These are phyloP conservation scores for Aspergillus uvarum DNA, from an alignment of 2,329 filamentous ascomycete species.

Conservation along the genomic window DNA sequence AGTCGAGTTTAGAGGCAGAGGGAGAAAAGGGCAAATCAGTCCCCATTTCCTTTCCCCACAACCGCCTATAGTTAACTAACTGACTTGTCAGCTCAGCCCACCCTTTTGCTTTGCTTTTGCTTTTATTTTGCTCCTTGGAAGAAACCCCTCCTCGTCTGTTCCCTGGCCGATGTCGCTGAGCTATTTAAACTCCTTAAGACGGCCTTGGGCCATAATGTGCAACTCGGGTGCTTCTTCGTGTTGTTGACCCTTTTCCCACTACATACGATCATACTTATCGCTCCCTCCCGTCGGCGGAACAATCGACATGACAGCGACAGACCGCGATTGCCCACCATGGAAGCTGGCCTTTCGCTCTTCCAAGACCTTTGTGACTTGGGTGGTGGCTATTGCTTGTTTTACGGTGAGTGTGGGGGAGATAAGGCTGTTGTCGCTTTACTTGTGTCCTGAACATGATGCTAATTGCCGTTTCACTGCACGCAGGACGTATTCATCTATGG, in stretches of 20 bases:
- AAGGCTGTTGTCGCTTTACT: too few species aligned
- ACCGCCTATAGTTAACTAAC: background rate
- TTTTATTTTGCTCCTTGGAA: too few species aligned
- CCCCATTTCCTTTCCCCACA: background rate
- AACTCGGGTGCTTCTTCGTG: background rate
- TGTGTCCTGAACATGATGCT: background rate
- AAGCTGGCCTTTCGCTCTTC: slow-evolving; percentile 38
- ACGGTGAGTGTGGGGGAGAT: slow-evolving; percentile 30
- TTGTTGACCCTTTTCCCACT: too few species aligned
- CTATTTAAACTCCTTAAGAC: background rate
- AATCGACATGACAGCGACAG: background rate
- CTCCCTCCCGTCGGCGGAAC: background rate
- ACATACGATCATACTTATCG: background rate
- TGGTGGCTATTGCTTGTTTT: slow-evolving; percentile 44
- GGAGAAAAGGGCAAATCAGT: too few species aligned
- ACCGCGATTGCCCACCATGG: slow-evolving; percentile 16
- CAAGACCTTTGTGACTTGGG: slow-evolving; percentile 39
- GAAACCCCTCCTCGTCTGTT: background rate
- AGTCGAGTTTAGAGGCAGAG: background rate
- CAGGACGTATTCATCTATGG: slow-evolving; percentile 45
- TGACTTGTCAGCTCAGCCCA: slow-evolving; percentile 1
- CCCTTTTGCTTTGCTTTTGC: background rate
- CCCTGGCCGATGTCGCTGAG: background rate
- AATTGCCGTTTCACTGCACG: background rate
- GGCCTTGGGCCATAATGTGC: background rate